Evolutionary conservation across 306 rosid genomes (phyloP), one percentile per base, ranked within the genome.

Genomic region (Lathyrus oleraceus): DNA sequence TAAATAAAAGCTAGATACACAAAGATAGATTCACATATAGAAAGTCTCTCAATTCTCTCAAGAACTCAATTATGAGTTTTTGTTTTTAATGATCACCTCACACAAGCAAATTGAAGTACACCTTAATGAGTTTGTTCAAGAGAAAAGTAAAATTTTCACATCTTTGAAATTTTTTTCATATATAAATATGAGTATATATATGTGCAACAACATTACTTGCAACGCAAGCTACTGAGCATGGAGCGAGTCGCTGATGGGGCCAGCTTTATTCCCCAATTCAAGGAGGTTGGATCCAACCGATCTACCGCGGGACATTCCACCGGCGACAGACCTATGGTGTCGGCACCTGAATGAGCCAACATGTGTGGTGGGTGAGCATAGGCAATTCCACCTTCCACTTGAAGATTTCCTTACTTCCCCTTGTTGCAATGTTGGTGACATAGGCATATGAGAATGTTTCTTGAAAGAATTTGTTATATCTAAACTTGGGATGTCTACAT

Each of bases 291-390:
- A 82, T 43, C 91, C 91, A 1, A 88, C 65, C 0, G 96, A 92
- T 21, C 76, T 67, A 0, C 81, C 93, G 0, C 85, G 93, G 8
- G 2, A 48, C 12, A 90, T 13, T 11, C 76, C 68, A 0, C 35
- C 19, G 12, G 63, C 8, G 10, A 51, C 2, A 4, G 52, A n/a
- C 0, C 96, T 75, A 71, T 88, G 96, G 77, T 53, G 78, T 8
- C 88, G 79, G 73, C 98, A 92, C 36, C 96, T 73, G 74, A 92
- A 92, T 21, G 96, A 92, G 51, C 98, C 98, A 0, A 16, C 84
- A 23, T 92, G 98, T 1, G 96, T 92, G 45, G 96, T 90, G 47
- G 96, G 96, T 0, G 96, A 92, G 80, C 96, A 92, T 3, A 92
- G 90, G 58, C 96, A 92, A 1, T 78, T 87, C 68, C 25, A 39